Evolutionary conservation across 2,329 filamentous ascomycete species (phyloP), one percentile per base, ranked within the genome.

Genomic region (Cyphellophora europaea): DNA sequence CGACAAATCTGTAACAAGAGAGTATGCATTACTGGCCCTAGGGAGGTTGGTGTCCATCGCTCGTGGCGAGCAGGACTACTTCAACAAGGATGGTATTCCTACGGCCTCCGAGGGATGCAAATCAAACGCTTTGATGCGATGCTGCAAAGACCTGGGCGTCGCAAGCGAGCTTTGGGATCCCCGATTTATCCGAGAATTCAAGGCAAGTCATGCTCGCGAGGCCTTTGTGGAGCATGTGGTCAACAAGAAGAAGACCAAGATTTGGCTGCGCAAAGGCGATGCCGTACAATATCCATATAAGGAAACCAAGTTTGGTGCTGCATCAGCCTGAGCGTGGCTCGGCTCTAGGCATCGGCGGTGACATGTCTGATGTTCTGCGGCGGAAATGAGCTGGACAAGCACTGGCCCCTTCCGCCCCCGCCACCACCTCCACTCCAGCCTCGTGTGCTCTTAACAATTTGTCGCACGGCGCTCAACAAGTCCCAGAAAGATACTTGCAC

Each of bases 141-240:
- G 89, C 72, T 96, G 91, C 69, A 98, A 98, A 66, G 91, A 98
- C 59, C 66, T 98, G 19, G 91, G 91, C 21, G 82, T 98, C 46
- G 91, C 86, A 2, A 88, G 82, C 45, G 91, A 98, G 62, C 72
- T 98, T 13, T 98, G 91, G 91, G 91, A 98, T 63, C 91, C 91
- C 21, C 69, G 83, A 36, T 98, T 82, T 64, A 86, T 96, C 47
- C 76, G 83, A 50, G 74, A 73, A 49, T 98, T 86, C 65, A 82
- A 82, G 68, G 77, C 76, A 50, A 65, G 78, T 49, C 65, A 82
- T 53, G 79, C 79, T 37, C 77, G 79, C 50, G 83, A 95, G 67
- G 69, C 79, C 19, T 94, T 89, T 75, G 89, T 89, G 28, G 91
- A 96, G 69, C 87, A 98, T 63, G 66, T 74, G 28, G 65, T 71